Evolutionary conservation across 2,329 filamentous ascomycete genomes (phyloP).

Genomic region (Diaporthe destruens): DNA sequence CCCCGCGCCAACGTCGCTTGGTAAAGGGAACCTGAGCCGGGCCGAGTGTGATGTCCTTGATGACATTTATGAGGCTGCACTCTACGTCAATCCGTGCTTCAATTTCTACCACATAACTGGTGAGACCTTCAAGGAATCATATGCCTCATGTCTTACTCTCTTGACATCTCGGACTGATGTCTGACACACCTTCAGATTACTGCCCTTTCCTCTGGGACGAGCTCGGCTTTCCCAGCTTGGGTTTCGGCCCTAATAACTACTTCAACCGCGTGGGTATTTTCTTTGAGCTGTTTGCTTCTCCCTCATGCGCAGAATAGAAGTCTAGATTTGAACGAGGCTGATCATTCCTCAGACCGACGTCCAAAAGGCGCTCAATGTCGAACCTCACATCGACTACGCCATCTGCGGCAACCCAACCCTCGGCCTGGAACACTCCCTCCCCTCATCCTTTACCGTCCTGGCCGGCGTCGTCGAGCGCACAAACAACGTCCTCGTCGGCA

Average conservation of each 20-base stretch:
- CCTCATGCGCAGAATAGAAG: neutral
- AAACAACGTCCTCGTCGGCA: slow-evolving; percentile 37
- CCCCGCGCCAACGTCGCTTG: slow-evolving; percentile 1
- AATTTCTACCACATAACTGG: slow-evolving; percentile 69
- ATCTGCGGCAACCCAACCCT: slow-evolving; percentile 30
- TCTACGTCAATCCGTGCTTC: slow-evolving; percentile 72
- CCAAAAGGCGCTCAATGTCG: slow-evolving; percentile 37
- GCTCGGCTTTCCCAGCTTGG: slow-evolving; percentile 41
- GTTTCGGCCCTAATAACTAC: slow-evolving; percentile 37
- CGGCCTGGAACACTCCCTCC: slow-evolving; percentile 32
- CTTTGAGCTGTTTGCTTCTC: neutral
- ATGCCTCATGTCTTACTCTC: neutral
- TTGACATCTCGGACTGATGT: neutral
- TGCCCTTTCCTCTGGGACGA: slow-evolving; percentile 54
- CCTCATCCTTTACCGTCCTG: slow-evolving; percentile 37
- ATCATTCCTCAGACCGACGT: slow-evolving; percentile 33
- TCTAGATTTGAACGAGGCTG: neutral
- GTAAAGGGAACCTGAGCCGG: neutral
- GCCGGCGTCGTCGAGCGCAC: slow-evolving; percentile 38
- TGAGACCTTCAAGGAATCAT: neutral
- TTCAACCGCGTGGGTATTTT: slow-evolving; percentile 33
- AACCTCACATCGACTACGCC: slow-evolving; percentile 29
- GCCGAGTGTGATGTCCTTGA: slow-evolving; percentile 48
- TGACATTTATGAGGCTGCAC: slow-evolving; percentile 70
- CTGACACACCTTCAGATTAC: slow-evolving; percentile 51